Evolutionary conservation across 352 stramenopile species (phyloP).

Genomic region (Saprolegnia diclina): DNA sequence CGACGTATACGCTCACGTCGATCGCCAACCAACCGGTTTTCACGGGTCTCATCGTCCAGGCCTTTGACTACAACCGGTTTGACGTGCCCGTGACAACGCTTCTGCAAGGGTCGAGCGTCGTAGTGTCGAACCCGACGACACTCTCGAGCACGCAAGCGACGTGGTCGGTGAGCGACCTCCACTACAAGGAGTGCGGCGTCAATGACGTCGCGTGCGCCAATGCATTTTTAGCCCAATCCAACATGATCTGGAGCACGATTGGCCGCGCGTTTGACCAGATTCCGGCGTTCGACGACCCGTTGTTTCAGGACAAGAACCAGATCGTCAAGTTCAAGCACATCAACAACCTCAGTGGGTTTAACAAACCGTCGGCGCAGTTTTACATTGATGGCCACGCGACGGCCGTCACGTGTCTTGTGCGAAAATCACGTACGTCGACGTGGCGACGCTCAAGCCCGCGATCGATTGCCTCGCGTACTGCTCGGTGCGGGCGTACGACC

Average conservation of each 20-base stretch:
- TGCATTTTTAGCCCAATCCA: constrained; percentile 25
- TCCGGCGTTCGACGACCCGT: constrained; percentile 25
- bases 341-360: constrained; percentile 30
- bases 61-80: constrained; percentile 26
- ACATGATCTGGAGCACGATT: constrained; percentile 20
- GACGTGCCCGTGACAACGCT: constrained; percentile 27
- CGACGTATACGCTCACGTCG: constrained; percentile 27
- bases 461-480: constrained; percentile 31
- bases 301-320: constrained; percentile 5
- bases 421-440: background rate
- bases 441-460: background rate
- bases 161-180: constrained; percentile 25
- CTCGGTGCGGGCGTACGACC: constrained; percentile 28
- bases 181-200: constrained; percentile 26
- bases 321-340: constrained; percentile 26
- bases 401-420: constrained; percentile 26
- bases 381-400: background rate
- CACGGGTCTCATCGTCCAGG: constrained; percentile 23
- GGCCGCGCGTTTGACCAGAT: constrained; percentile 22
- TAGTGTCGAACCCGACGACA: background rate
- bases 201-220: constrained; percentile 26
- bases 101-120: constrained; percentile 23
- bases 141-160: constrained; percentile 11
- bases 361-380: constrained; percentile 28
- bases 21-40: constrained; percentile 29